Conservation (phyloP, 1,139 yeast species). For the Pneumocystis canis region DNA sequence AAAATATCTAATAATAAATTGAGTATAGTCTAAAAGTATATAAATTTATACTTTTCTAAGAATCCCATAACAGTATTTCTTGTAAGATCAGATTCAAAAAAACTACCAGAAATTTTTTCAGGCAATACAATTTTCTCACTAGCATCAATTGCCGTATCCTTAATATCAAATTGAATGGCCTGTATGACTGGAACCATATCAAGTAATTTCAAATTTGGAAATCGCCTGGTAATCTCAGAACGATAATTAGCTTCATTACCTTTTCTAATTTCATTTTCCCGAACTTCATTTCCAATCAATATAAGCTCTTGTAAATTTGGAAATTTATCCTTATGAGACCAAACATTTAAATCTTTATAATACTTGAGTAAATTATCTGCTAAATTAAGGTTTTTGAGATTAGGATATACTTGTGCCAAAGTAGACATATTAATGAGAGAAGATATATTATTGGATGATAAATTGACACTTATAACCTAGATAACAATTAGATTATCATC, state of each 20-base stretch:
- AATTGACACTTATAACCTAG: constrained; percentile 36
- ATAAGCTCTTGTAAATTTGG: constrained; percentile 60
- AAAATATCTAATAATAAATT: constrained; percentile 23
- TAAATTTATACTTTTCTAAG: constrained; percentile 28
- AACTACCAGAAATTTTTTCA: constrained; percentile 38
- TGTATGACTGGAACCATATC: constrained; percentile 49
- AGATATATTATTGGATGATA: constrained; percentile 52
- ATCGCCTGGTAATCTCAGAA: constrained; percentile 49
- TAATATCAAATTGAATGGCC: constrained; percentile 35
- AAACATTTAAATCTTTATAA: constrained; percentile 48
- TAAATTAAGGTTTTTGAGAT: constrained; percentile 60
- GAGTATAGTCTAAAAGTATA: neutral
- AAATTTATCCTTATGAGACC: constrained; percentile 53
- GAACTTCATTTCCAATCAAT: constrained; percentile 62
- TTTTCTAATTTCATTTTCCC: constrained; percentile 10
- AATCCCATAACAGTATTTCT: constrained; percentile 61
- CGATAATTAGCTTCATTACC: constrained; percentile 36
- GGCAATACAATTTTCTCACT: constrained; percentile 31
- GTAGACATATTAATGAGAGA: constrained; percentile 53
- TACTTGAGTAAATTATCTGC: constrained; percentile 55
- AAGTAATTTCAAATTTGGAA: constrained; percentile 64
- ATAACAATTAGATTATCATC: neutral
- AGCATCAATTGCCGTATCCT: constrained; percentile 5
- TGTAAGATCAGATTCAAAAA: constrained; percentile 68
- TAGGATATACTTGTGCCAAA: constrained; percentile 61